Percentiles rank a stretch among this genome's conserved stretches.
Evolutionary conservation across 1,284 basidiomycete species (phyloP).

Genomic region (Ustilago tritici): DNA sequence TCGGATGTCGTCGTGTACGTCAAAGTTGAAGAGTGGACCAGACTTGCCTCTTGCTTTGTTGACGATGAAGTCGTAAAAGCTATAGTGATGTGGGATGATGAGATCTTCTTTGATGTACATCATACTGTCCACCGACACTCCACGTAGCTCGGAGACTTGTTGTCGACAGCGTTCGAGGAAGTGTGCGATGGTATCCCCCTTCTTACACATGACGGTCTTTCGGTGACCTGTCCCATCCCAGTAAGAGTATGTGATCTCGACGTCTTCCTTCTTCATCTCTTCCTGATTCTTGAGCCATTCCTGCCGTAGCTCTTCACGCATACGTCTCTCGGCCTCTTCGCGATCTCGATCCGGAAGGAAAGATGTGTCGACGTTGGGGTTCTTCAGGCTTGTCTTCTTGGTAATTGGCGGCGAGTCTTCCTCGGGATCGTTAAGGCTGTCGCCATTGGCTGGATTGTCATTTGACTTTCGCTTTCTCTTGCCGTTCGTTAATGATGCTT

Average conservation of each 20-base stretch:
- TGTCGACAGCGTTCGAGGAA: conserved; percentile 93
- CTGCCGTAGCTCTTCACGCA: conserved; percentile 87
- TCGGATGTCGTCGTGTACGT: conserved; percentile 97
- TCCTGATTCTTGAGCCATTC: conserved; percentile 93
- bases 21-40: conserved; percentile 97
- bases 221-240: conserved; percentile 99
- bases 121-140: conserved; percentile 90
- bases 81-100: conserved; percentile 80
- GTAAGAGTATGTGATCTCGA: conserved; percentile 93
- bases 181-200: conserved; percentile 89
- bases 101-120: conserved; percentile 88
- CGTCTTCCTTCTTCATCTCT: conserved; percentile 85
- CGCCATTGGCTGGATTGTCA: conserved; percentile 12
- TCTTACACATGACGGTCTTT: conserved; percentile 94
- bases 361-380: conserved; percentile 95
- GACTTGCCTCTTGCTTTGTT: conserved; percentile 99
- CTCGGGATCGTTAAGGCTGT: conserved; percentile 11
- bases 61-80: conserved; percentile 97
- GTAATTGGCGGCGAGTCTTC: conserved; percentile 4
- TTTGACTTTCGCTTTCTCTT: conserved; percentile 56
- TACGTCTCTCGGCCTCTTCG: conserved; percentile 87
- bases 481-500: conserved; percentile 46
- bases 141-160: conserved; percentile 90
- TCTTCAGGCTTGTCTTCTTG: conserved; percentile 82
- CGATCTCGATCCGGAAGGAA: conserved; percentile 97